phyloP scores from a whole-genome alignment of 257 asterid genomes.

The Parsonsia alboflavescens region DNA sequence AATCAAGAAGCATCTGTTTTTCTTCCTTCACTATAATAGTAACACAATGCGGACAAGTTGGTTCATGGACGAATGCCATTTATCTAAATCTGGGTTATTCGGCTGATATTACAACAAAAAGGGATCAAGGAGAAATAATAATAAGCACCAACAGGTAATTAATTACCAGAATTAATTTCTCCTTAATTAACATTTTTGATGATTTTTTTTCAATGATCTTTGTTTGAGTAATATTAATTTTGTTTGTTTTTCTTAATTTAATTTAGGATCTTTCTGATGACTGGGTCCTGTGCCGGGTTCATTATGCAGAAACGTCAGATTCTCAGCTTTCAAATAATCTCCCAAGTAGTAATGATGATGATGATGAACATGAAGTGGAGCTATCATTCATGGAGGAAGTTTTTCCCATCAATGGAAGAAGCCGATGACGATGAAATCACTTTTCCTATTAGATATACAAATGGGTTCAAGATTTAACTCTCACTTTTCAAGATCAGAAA shows the following conservation, averaged over 20 bases:
- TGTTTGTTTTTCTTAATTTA: not conserved
- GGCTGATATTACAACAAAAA: slow-evolving; percentile 4
- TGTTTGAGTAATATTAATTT: not conserved
- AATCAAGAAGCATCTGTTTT: slow-evolving; percentile 29
- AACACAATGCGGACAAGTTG: slow-evolving; percentile 28
- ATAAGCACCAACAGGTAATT: slow-evolving; percentile 19
- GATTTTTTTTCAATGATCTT: not conserved
- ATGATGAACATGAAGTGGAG: slow-evolving; percentile 24
- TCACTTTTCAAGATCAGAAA: no score
- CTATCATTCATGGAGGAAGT: slow-evolving; percentile 43
- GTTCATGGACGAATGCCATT: slow-evolving; percentile 49
- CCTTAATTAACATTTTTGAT: not conserved
- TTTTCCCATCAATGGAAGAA: slow-evolving; percentile 38
- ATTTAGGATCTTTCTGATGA: slow-evolving; percentile 17
- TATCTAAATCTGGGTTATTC: slow-evolving; percentile 7
- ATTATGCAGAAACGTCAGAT: slow-evolving; percentile 14
- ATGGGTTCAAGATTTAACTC: no score
- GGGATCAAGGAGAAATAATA: slow-evolving; percentile 2
- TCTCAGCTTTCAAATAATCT: slow-evolving; percentile 1
- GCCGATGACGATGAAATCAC: slow-evolving; percentile 30
- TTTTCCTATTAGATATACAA: slow-evolving; percentile 17
- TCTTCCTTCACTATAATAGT: slow-evolving; percentile 12
- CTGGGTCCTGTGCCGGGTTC: slow-evolving; percentile 50
- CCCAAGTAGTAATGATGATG: slow-evolving; percentile 6
- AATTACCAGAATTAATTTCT: no score